Conservation (phyloP, 208 protist species). For the Kentomonas sorsogonicus region DNA sequence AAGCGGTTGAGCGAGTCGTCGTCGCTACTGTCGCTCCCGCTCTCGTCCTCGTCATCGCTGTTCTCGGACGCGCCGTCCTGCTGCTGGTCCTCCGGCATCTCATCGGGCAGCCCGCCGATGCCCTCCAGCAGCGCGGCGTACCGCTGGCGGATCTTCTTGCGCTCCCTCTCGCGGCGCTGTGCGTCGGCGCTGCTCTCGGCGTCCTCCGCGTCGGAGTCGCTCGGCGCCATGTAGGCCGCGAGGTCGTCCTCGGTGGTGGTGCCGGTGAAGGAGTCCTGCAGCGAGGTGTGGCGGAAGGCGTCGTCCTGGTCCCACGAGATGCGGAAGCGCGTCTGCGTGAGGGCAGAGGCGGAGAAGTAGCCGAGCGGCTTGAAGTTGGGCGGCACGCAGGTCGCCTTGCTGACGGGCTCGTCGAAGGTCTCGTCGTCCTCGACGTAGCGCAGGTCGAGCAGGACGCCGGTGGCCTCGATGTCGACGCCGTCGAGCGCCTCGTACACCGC, state of each 20-base stretch:
- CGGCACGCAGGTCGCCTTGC: slow-evolving; percentile 56
- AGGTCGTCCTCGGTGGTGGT: slow-evolving; percentile 86
- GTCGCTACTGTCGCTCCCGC: slow-evolving; percentile 39
- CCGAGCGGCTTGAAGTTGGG: slow-evolving; percentile 76
- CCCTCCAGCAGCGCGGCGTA: slow-evolving; percentile 81
- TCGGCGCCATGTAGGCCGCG: slow-evolving; percentile 81
- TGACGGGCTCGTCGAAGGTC: slow-evolving; percentile 63
- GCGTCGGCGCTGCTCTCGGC: slow-evolving; percentile 16
- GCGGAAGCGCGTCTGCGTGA: slow-evolving; percentile 84
- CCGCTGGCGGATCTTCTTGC: slow-evolving; percentile 57
- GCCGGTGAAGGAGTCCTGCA: slow-evolving; percentile 83
- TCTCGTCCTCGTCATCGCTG: slow-evolving; percentile 20
- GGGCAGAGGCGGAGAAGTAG: slow-evolving; percentile 75
- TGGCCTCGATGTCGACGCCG: slow-evolving; percentile 94
- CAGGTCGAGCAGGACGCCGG: slow-evolving; percentile 93
- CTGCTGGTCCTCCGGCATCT: slow-evolving; percentile 16
- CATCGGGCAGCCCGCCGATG: slow-evolving; percentile 65
- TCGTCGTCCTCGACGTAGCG: slow-evolving; percentile 96
- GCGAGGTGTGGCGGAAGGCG: slow-evolving; percentile 70
- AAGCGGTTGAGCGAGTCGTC: slow-evolving; percentile 79
- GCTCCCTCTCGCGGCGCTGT: too few species aligned
- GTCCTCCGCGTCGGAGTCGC: slow-evolving; percentile 75
- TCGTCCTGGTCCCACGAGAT: slow-evolving; percentile 93
- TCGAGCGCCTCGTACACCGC: slow-evolving; percentile 93
- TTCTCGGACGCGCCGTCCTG: slow-evolving; percentile 9